Evolutionary conservation across 164 flowering plant genomes (phyloP), one percentile per base, ranked within the genome.

Genomic region (Sedum album): DNA sequence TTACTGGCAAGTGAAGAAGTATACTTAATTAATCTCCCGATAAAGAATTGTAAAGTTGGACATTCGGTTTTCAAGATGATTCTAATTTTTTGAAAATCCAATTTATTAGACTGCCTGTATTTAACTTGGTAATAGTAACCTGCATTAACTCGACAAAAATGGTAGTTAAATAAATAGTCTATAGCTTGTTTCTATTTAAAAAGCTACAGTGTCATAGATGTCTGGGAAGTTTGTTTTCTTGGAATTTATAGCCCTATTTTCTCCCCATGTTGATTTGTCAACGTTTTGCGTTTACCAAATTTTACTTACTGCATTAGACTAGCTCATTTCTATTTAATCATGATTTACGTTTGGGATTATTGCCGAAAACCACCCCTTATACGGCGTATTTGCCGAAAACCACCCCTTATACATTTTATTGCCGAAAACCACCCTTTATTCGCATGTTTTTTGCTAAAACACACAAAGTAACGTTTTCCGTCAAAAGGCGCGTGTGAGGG

Each of bases 151-250:
- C n/a, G 15, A 20, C 18, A 6, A 17, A 46, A 15, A 15, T 46
- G 51, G 51, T 42, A 42, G 2, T 42, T 11, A 42, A 42, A 8
- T 11, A 42, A 35, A 3, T 35, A 10, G 2, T n/a, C n/a, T 10
- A 3, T 42, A 2, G 48, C 48, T 42, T 42, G 48, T 42, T 35
- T 42, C 13, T 42, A 10, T 8, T 42, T 0, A 15, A 15, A 42
- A 42, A 42, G 8, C 13, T 10, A 15, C 15, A 2, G 13, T 42
- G 13, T 42, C 7, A 8, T 48, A 48, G 23, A 48, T 48, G 55
- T 18, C 55, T 48, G 55, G 20, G 55, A 18, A 48, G 55, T 48
- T 48, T 48, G 55, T 48, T 48, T 48, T 48, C 55, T 48, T 48
- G 23, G 55, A 48, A 48, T 11, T 48, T 48, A 48, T 18, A 48